phyloP scores from a whole-genome alignment of 2,329 filamentous ascomycete genomes.

The Ophiostoma ulmi region DNA sequence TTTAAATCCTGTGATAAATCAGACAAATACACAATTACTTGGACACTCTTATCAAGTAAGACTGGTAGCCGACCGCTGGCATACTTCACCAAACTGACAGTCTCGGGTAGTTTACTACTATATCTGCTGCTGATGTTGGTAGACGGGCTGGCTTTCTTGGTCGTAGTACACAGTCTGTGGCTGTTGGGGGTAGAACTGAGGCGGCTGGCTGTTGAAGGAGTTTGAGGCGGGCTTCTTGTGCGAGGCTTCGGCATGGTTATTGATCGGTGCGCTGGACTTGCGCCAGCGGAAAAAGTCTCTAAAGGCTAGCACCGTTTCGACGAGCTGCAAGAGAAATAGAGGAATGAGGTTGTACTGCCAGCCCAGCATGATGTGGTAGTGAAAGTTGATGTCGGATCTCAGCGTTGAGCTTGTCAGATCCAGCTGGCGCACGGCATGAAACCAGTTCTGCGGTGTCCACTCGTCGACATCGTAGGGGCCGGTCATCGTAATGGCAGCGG shows the following conservation, averaged over 20 bases:
- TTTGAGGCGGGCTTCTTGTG: neutral
- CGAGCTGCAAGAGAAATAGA: constrained; percentile 29
- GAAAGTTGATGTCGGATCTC: constrained; percentile 26
- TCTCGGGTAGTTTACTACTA: neutral
- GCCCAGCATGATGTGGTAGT: constrained; percentile 34
- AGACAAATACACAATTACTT: neutral
- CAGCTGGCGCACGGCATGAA: constrained; percentile 33
- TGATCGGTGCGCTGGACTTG: neutral
- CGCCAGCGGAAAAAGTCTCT: constrained; percentile 19
- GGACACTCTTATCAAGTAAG: neutral
- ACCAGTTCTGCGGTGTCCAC: constrained; percentile 42
- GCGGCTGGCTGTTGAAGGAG: neutral
- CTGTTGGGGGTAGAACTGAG: neutral
- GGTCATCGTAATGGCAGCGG: constrained; percentile 28
- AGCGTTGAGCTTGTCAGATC: constrained; percentile 30
- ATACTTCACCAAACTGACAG: too few species aligned
- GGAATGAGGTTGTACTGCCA: constrained; percentile 39
- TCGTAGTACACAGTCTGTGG: neutral
- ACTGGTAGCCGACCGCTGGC: neutral
- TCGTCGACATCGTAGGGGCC: constrained; percentile 32
- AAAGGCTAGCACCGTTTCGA: constrained; percentile 25
- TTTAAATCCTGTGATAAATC: neutral
- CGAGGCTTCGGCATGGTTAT: neutral
- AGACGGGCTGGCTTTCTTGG: neutral
- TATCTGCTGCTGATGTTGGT: neutral